These are phyloP conservation scores for Aspergillus fumigatus DNA, from an alignment of 2,329 filamentous ascomycete genomes.

Conservation along the genomic window DNA sequence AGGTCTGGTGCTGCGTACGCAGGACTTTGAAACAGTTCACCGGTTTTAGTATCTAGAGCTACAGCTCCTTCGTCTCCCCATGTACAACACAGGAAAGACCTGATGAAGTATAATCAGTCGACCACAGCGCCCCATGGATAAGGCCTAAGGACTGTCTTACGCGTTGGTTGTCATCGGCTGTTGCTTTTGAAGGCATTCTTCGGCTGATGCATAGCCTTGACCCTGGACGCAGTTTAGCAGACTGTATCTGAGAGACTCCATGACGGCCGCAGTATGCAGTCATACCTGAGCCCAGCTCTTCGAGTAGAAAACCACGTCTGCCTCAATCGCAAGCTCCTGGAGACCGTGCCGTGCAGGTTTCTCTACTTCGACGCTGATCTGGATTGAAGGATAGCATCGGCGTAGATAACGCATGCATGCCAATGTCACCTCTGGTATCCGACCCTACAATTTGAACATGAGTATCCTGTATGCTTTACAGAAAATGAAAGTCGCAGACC, in stretches of 20 bases:
- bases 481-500: slow-evolving; percentile 37
- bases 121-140: neutral
- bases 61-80: slow-evolving; percentile 55
- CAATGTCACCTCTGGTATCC: slow-evolving; percentile 58
- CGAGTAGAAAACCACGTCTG: slow-evolving; percentile 71
- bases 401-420: slow-evolving; percentile 57
- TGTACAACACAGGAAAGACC: slow-evolving; percentile 51
- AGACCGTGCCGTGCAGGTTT: slow-evolving; percentile 62
- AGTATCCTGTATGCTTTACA: neutral
- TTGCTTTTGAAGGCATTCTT: slow-evolving; percentile 50
- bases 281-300: slow-evolving; percentile 64
- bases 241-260: neutral
- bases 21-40: slow-evolving; percentile 36
- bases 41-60: slow-evolving; percentile 37
- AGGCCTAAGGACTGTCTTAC: slow-evolving; percentile 34
- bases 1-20: slow-evolving; percentile 37
- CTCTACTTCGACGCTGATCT: slow-evolving; percentile 67
- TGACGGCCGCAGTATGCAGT: neutral
- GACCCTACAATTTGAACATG: slow-evolving; percentile 45
- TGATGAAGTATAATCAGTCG: slow-evolving; percentile 14
- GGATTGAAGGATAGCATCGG: slow-evolving; percentile 39
- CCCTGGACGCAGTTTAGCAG: slow-evolving; percentile 12
- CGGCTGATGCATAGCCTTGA: slow-evolving; percentile 43
- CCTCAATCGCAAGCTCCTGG: slow-evolving; percentile 54
- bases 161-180: slow-evolving; percentile 37